phyloP scores from a whole-genome alignment of 2,329 filamentous ascomycete genomes.

The Ophiostoma fasciatum region DNA sequence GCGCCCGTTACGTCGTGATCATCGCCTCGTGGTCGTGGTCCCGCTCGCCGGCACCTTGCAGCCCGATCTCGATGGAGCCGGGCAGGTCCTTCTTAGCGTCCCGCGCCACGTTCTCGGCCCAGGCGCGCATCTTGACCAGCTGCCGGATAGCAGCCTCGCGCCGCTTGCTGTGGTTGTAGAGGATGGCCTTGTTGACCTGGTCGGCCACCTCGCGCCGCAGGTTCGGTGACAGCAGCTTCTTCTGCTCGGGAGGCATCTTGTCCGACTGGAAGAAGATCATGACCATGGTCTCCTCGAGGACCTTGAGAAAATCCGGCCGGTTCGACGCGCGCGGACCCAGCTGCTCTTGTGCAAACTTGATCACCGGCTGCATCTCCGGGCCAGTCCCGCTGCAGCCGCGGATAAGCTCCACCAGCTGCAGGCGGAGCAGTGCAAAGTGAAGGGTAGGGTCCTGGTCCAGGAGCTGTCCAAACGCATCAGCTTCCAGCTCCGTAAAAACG shows the following conservation, averaged over 20 bases:
- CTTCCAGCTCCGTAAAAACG: too few relatives aligned
- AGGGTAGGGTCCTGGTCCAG: slow-evolving; percentile 69
- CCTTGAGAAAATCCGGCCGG: slow-evolving; percentile 66
- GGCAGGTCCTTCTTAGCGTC: slow-evolving; percentile 27
- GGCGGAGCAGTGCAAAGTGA: slow-evolving; percentile 76
- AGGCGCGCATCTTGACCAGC: slow-evolving; percentile 67
- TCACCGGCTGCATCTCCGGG: slow-evolving; percentile 61
- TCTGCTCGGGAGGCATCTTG: slow-evolving; percentile 59
- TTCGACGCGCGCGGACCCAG: slow-evolving; percentile 76
- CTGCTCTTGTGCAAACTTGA: slow-evolving; percentile 78
- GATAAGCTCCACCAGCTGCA: slow-evolving; percentile 91
- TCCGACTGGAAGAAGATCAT: slow-evolving; percentile 80
- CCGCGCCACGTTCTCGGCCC: slow-evolving; percentile 57
- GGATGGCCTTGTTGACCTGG: slow-evolving; percentile 76
- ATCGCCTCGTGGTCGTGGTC: slow-evolving; percentile 35
- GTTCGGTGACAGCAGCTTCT: slow-evolving; percentile 61
- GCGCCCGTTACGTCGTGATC: slow-evolving; percentile 37
- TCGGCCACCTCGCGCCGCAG: slow-evolving; percentile 74
- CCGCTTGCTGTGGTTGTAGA: slow-evolving; percentile 55
- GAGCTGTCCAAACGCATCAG: too few relatives aligned
- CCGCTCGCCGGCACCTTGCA: slow-evolving; percentile 22
- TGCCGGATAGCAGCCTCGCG: slow-evolving; percentile 71
- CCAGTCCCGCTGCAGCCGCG: slow-evolving; percentile 54
- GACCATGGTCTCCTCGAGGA: slow-evolving; percentile 85
- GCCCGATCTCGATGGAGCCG: slow-evolving; percentile 24